Evolutionary conservation across 1,139 yeast species (phyloP), one percentile per base, ranked within the genome.

Genomic region (Magnusiomyces paraingens): DNA sequence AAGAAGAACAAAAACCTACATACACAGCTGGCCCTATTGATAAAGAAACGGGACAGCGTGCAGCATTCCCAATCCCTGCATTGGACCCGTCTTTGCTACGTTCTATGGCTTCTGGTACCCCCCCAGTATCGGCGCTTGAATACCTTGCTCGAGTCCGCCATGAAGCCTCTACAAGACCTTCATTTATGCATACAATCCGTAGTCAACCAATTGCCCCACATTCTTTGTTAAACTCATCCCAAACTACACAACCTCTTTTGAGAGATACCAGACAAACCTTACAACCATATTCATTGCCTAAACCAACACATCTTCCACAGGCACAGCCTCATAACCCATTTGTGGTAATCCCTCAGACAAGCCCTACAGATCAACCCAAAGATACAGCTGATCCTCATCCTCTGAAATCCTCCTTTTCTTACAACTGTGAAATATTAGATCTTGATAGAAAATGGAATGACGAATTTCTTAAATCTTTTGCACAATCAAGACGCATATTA

Each of bases 31-130:
- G 65, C 21, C 61, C 61, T 5, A 11, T 75, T 22, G 78, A 75
- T 57, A 70, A 70, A 1, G 58, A 64, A 6, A 66, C 69, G 54
- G 79, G 79, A 3, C 79, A 75, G 60, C 58, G 75, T 18, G 56
- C 72, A 26, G 79, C 76, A 22, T 73, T 75, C 47, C 79, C 78
- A 0, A 56, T 71, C 3, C 54, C 53, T 5, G 55, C 65, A 51
- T 5, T 48, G 64, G 22, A 64, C 65, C 1, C 32, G 56, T 2
- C 51, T 58, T 36, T 59, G 53, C 32, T 41, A 35, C 41, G 50
- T 43, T 48, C 43, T 10, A n/a, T 44, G 47, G 35, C 53, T 52
- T 14, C 18, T 8, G 17, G 43, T 11, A 8, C 32, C 22, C 17
- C 43, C 20, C 29, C 50, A 2, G 17, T 6, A 2, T 12, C 38